These are phyloP conservation scores for Ceratocystis cacaofunesta DNA, from an alignment of 2,329 filamentous ascomycete species.

Conservation along the genomic window DNA sequence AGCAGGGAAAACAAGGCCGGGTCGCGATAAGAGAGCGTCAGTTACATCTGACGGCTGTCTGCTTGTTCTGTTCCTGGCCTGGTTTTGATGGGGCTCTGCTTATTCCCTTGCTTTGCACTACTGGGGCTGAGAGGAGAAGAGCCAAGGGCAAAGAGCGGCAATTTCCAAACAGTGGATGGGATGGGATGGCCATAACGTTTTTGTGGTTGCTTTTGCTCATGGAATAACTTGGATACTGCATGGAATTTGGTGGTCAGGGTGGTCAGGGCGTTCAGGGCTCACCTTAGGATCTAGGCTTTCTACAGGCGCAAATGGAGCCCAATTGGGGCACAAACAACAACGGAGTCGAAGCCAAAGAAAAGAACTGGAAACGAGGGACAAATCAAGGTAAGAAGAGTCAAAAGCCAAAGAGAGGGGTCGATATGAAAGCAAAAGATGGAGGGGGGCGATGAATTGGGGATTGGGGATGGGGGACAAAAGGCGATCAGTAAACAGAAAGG, in stretches of 20 bases:
- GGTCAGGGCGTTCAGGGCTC: background rate
- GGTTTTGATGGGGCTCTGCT: background rate
- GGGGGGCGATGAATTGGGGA: background rate
- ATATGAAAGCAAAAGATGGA: background rate
- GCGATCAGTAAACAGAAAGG: background rate
- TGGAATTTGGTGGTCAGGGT: background rate
- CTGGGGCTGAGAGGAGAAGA: no score
- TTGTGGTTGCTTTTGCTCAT: background rate
- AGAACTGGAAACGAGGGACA: background rate
- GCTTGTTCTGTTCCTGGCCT: background rate
- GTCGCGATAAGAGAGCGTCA: background rate
- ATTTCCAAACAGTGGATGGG: background rate
- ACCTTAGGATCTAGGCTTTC: slow-evolving; percentile 5
- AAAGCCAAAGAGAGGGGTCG: background rate
- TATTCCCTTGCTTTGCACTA: no score
- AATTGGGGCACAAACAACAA: background rate
- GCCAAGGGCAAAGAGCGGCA: background rate
- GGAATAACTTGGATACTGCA: background rate
- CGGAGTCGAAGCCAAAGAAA: no score
- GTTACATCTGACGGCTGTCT: background rate
- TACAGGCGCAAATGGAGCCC: background rate
- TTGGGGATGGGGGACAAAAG: no score
- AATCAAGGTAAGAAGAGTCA: background rate
- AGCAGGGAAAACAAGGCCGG: background rate
- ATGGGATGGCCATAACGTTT: background rate